Evolutionary conservation across 73 alveolate species (phyloP), one percentile per base, ranked within the genome.

Genomic region (Stentor roeselii): DNA sequence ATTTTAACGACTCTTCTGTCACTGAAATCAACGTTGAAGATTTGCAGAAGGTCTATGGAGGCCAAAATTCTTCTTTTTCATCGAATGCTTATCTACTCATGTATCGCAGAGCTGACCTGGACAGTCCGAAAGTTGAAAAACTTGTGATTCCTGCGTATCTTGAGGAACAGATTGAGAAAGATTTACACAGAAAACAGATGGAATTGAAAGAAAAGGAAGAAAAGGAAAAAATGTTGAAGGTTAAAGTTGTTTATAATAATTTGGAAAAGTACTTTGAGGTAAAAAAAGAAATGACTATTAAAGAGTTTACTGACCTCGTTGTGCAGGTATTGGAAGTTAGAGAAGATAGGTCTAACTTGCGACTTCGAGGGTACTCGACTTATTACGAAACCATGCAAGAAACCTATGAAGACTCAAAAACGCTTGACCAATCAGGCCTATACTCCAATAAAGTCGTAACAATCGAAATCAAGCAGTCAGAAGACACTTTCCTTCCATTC

Each of bases 1-100:
- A 67, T 74, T 96, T 94, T 82, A 89, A 96, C 83, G 99, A 96
- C 85, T 88, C 98, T 59, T 42, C 60, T 27, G 99, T 96, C 21
- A 75, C 89, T 59, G 93, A 83, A 67, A 89, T 96, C 42, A 82
- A 83, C 36, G 87, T 58, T 59, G 89, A 86, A 21, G 93, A 86
- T 39, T 83, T 96, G 15, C 37, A 42, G n/a, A 88, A 92, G 60
- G 90, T 90, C 59, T 96, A 84, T 76, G 99, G 99, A 3, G 98
- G 94, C 60, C 88, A 39, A 37, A 37, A 34, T 0, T 14, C 21
- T 27, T 14, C 60, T 1, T 76, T 14, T 67, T 67, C 80, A 0
- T 21, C 84, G 21, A 76, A 76, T 76, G 84, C 84, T n/a, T 76
- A 76, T 76, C 37, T 76, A 21, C 67, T 76, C n/a, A 39, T 76